Evolutionary conservation across 495 filamentous ascomycete species (phyloP).

Genomic region (Chlorociboria aeruginascens): DNA sequence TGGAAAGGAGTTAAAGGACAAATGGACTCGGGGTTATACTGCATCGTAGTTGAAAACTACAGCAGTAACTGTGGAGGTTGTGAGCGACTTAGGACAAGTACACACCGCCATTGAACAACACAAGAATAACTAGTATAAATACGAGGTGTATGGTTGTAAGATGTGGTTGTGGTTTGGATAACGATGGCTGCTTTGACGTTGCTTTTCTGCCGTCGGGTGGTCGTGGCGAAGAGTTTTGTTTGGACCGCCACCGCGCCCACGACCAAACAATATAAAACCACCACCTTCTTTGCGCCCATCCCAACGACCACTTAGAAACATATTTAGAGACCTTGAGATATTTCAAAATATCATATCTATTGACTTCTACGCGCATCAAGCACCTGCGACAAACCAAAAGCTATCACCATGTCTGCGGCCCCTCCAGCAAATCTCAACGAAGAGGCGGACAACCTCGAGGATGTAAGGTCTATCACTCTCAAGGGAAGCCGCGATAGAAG

Average conservation of each 20-base stretch:
- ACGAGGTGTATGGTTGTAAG: neutral
- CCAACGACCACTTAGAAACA: too few relatives aligned
- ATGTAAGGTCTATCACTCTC: slow-evolving; percentile 37
- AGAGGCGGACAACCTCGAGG: slow-evolving; percentile 64
- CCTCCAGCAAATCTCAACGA: slow-evolving; percentile 45
- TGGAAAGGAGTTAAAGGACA: too few relatives aligned
- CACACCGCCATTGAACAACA: too few relatives aligned
- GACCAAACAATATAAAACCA: neutral
- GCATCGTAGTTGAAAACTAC: too few relatives aligned
- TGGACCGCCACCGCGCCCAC: neutral
- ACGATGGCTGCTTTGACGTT: neutral
- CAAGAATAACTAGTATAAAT: too few relatives aligned
- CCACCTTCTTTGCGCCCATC: too few relatives aligned
- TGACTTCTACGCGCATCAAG: too few relatives aligned
- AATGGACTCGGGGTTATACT: too few relatives aligned
- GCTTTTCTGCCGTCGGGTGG: neutral
- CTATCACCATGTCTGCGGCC: slow-evolving; percentile 14
- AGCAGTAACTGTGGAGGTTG: too few relatives aligned
- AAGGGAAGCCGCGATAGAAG: neutral
- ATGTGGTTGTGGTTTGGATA: neutral
- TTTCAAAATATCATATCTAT: too few relatives aligned
- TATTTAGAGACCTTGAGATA: too few relatives aligned
- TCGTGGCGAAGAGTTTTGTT: neutral
- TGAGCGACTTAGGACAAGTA: too few relatives aligned
- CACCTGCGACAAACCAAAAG: neutral